Conservation (phyloP, 2,329 filamentous ascomycete species). For the Bipolaris bicolor region DNA sequence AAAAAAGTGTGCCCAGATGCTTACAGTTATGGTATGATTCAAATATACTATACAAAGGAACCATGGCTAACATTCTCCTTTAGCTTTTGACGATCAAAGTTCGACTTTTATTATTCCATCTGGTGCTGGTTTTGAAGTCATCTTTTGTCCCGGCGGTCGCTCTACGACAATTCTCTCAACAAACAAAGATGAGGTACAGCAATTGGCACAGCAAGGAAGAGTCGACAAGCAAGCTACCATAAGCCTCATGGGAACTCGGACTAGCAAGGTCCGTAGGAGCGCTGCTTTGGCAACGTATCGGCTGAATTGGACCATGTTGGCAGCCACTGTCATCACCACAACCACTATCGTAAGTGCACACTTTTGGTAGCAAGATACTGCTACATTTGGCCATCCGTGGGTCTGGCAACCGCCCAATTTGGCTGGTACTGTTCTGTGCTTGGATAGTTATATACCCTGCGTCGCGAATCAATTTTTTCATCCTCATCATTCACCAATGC, state of each 20-base stretch:
- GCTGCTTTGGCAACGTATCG: slow-evolving; percentile 11
- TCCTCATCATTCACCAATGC: not conserved
- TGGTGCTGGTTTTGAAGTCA: slow-evolving; percentile 78
- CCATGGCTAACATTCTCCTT: not conserved
- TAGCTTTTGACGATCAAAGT: slow-evolving; percentile 63
- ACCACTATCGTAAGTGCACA: not conserved
- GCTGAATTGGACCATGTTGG: slow-evolving; percentile 14
- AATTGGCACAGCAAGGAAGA: slow-evolving; percentile 40
- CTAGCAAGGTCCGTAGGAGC: slow-evolving; percentile 27
- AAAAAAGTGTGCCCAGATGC: slow-evolving; percentile 83
- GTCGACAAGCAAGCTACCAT: slow-evolving; percentile 37
- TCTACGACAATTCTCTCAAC: slow-evolving; percentile 57
- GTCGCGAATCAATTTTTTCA: not conserved
- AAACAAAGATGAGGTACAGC: slow-evolving; percentile 42
- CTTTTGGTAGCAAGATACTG: slow-evolving; percentile 1
- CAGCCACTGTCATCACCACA: slow-evolving; percentile 14
- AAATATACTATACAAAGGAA: not conserved
- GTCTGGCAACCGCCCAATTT: not conserved
- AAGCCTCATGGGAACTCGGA: slow-evolving; percentile 22
- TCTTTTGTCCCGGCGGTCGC: slow-evolving; percentile 72
- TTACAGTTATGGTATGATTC: slow-evolving; percentile 73
- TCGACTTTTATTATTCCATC: slow-evolving; percentile 64
- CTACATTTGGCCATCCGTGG: not conserved
- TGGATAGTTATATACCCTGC: slow-evolving; percentile 20
- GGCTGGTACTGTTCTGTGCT: slow-evolving; percentile 8